A percentile compares a stretch with the other conserved stretches of the same genome.
phyloP scores from a whole-genome alignment of 2,329 filamentous ascomycete genomes.

The Xylaria sp. region DNA sequence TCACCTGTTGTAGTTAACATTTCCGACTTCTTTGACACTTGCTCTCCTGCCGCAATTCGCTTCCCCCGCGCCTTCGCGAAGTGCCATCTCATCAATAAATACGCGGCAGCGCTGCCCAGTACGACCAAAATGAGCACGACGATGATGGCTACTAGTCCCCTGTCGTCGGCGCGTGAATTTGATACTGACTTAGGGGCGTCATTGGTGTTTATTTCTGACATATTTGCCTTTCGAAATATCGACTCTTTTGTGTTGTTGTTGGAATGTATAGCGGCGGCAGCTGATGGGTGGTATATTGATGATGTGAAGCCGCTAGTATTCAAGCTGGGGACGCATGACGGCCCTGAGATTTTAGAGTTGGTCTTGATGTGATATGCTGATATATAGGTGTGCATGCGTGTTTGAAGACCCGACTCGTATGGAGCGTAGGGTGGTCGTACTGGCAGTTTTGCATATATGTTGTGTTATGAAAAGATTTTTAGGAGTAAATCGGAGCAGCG shows the following conservation, averaged over 20 bases:
- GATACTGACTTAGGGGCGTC: not conserved
- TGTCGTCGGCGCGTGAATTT: not conserved
- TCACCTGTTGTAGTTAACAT: not conserved
- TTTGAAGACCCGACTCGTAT: not conserved
- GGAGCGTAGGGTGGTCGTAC: not conserved
- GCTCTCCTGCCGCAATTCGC: not conserved
- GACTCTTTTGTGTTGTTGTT: not conserved
- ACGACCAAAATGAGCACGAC: constrained; percentile 13
- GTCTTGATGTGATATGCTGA: not conserved
- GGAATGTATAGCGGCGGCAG: not conserved
- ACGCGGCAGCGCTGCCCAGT: constrained; percentile 18
- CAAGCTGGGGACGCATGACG: too few species aligned
- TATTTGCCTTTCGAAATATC: not conserved
- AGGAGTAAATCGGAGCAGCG: not conserved
- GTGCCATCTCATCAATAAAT: constrained; percentile 16
- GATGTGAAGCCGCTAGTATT: not conserved
- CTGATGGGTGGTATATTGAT: not conserved
- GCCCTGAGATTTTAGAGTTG: not conserved
- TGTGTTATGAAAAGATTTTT: not conserved
- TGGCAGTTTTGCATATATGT: too few species aligned
- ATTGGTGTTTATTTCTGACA: not conserved
- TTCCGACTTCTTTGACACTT: not conserved
- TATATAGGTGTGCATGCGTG: not conserved
- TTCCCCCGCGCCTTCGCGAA: constrained; percentile 5
- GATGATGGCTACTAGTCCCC: constrained; percentile 12